Conservation (phyloP, 2,329 filamentous ascomycete genomes). For the Macrophomina phaseolina region DNA sequence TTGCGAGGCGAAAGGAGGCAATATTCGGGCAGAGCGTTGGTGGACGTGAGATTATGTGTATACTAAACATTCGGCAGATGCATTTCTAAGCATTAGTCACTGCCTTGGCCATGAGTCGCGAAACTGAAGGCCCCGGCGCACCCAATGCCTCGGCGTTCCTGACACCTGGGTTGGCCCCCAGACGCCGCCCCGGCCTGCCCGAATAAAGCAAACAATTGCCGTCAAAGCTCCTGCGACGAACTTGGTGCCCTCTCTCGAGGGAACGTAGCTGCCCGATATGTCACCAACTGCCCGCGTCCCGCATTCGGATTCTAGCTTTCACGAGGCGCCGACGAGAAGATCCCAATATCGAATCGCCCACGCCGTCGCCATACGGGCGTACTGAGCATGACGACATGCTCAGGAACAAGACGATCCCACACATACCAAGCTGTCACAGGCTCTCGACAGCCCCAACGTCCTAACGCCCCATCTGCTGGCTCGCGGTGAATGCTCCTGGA, state of each 20-base stretch:
- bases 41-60: constrained; percentile 10
- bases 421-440: constrained; percentile 9
- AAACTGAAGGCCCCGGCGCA: not conserved
- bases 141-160: constrained; percentile 5
- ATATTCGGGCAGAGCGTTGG: not conserved
- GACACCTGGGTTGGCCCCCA: constrained; percentile 1
- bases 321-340: constrained; percentile 14
- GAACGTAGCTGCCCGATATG: constrained; percentile 18
- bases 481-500: not conserved
- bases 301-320: not conserved
- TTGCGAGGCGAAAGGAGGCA: constrained; percentile 1
- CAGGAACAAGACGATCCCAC: constrained; percentile 5
- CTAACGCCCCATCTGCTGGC: not conserved
- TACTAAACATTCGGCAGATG: constrained; percentile 19
- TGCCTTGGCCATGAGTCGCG: constrained; percentile 2
- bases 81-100: constrained; percentile 26
- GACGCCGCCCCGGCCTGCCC: not conserved
- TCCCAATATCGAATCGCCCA: constrained; percentile 18
- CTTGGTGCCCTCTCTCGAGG: constrained; percentile 2
- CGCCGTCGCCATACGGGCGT: constrained; percentile 2
- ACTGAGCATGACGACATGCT: constrained; percentile 1
- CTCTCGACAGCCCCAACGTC: not conserved
- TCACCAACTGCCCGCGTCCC: constrained; percentile 8
- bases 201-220: constrained; percentile 8
- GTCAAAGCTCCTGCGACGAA: constrained; percentile 11